Evolutionary conservation across 495 filamentous ascomycete genomes (phyloP), one percentile per base, ranked within the genome.

Genomic region (Hypoxylon subgilvum): DNA sequence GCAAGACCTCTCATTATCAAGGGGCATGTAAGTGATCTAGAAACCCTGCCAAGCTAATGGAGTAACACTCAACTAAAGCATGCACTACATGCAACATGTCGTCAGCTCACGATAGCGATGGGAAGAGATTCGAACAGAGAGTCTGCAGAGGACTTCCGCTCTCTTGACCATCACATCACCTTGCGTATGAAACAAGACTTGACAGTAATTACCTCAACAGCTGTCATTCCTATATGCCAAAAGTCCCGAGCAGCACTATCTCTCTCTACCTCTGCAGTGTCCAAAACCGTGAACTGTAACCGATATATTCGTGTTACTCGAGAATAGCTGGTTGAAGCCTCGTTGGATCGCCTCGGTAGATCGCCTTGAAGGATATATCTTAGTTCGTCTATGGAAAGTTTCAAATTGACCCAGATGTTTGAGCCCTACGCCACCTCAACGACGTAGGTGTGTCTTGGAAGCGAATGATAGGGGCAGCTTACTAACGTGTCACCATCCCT

Each of bases 301-400:
- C 30, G 7, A 30, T 5, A 28, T 30, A 40, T 25, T 35, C 14
- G 17, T 4, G 31, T 3, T 10, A 40, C 3, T 7, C 18, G 7
- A 6, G 35, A 8, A 8, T 27, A 3, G 23, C 8, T 27, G 4
- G 23, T 4, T 27, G 23, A 8, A 27, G 23, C 4, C 23, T 4
- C 23, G 3, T 3, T 27, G 8, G 3, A 27, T 8, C 18, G 13
- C 38, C 32, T 4, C 23, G 3, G 23, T 27, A 27, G 3, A 27
- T 8, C 18, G 13, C 38, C 32, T 49, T 32, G 41, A 36, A 17
- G 5, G 22, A 54, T 45, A 38, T 54, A 30, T 21, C 51, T 19
- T 14, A 43, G 27, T 25, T 16, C 9, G 30, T 42, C 6, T 13
- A 8, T 21, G 39, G 12, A 14, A 14, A 10, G 6, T 27, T 8